Evolutionary conservation across 2,329 filamentous ascomycete species (phyloP).

Genomic region (Diaporthe citrichinensis): DNA sequence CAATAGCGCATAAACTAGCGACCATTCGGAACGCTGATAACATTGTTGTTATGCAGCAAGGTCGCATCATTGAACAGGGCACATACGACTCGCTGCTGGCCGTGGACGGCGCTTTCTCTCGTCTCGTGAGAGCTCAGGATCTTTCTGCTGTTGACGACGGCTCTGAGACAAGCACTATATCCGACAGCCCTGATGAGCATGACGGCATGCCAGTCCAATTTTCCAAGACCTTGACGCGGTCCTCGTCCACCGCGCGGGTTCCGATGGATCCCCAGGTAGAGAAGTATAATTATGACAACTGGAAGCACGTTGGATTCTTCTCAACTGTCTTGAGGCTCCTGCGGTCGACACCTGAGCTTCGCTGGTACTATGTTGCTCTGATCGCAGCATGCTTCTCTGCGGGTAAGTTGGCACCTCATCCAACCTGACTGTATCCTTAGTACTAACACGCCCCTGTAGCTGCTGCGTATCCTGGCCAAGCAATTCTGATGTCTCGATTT

Average conservation of each 20-base stretch:
- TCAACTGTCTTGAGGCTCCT: background rate
- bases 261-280: background rate
- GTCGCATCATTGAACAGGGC: background rate
- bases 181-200: background rate
- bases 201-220: background rate
- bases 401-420: background rate
- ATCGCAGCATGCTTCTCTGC: background rate
- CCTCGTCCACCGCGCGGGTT: background rate
- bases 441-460: background rate
- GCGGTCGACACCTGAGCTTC: background rate
- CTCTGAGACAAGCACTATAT: background rate
- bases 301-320: background rate
- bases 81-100: constrained; percentile 1
- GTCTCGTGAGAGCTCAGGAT: background rate
- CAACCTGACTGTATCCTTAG: background rate
- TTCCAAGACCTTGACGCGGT: background rate
- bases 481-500: background rate
- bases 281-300: background rate
- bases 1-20: background rate
- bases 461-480: background rate
- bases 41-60: background rate
- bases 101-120: background rate
- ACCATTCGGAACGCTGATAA: background rate
- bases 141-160: background rate
- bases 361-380: background rate